Evolutionary conservation across 148 eudicot genomes (phyloP).

Genomic region (Spergularia marina): DNA sequence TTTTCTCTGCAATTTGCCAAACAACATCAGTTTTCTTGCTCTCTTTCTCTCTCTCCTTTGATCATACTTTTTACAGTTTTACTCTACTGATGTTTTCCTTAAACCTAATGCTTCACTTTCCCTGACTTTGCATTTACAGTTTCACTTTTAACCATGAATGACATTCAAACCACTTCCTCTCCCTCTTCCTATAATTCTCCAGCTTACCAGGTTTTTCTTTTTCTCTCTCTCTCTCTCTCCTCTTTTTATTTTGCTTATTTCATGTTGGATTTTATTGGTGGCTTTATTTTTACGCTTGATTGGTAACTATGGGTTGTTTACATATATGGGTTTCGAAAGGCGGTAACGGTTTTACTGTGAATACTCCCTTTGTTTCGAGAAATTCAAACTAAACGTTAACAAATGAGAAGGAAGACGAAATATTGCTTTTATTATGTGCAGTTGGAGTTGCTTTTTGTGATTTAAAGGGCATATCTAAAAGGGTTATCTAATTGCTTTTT

Average conservation of each 20-base stretch:
- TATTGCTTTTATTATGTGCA: too few relatives aligned
- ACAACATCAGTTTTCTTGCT: too few relatives aligned
- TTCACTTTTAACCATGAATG: constrained; percentile 27
- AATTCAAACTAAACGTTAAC: background rate
- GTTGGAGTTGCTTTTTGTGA: constrained; percentile 9
- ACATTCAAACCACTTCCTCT: constrained; percentile 31
- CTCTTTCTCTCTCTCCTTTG: too few relatives aligned
- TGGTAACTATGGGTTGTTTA: constrained; percentile 3
- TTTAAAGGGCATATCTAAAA: background rate
- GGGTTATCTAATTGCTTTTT: too few relatives aligned
- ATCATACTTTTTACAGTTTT: too few relatives aligned
- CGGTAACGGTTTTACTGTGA: background rate
- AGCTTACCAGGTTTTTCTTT: constrained; percentile 34
- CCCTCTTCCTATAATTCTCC: constrained; percentile 46
- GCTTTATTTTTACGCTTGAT: background rate
- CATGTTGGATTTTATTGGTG: background rate
- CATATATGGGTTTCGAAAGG: background rate
- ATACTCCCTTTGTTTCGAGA: background rate
- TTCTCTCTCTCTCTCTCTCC: background rate
- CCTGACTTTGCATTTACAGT: background rate
- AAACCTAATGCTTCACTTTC: constrained; percentile 5
- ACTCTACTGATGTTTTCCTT: too few relatives aligned
- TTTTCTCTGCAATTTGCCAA: too few relatives aligned
- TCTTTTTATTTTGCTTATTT: background rate
- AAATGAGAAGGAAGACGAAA: too few relatives aligned